Conservation (phyloP, 225 moss, liverwort and hornwort genomes). For the Pseudisothecium myosuroides region DNA sequence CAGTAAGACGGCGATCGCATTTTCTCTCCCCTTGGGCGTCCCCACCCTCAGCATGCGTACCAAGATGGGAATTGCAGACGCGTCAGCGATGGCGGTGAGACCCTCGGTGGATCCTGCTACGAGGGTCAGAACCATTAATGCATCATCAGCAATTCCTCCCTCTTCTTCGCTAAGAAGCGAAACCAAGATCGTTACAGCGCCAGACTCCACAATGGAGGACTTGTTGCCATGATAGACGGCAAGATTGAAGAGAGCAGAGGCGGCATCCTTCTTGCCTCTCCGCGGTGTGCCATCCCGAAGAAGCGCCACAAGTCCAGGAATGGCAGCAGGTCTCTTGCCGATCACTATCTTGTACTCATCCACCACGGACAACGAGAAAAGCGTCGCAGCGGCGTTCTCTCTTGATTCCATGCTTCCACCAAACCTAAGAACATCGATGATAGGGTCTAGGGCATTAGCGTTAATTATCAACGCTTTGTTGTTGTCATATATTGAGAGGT, state of each 20-base stretch:
- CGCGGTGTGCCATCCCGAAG: constrained; percentile 34
- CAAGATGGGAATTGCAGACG: constrained; percentile 35
- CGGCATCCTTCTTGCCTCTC: constrained; percentile 61
- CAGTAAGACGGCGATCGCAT: constrained; percentile 44
- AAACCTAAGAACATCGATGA: constrained; percentile 32
- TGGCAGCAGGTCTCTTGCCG: constrained; percentile 23
- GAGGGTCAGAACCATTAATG: constrained; percentile 54
- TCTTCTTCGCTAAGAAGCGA: constrained; percentile 35
- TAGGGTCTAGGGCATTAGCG: constrained; percentile 37
- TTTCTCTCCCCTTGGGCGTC: constrained; percentile 49
- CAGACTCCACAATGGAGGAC: constrained; percentile 34
- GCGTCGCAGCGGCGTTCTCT: constrained; percentile 66
- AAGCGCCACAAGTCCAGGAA: constrained; percentile 44
- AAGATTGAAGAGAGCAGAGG: constrained; percentile 52
- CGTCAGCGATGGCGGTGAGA: constrained; percentile 31
- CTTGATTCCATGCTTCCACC: constrained; percentile 50
- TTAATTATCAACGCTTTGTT: constrained; percentile 55
- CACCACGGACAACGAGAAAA: constrained; percentile 49
- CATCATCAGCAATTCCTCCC: constrained; percentile 60
- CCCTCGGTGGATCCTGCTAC: constrained; percentile 52
- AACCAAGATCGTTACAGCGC: constrained; percentile 27
- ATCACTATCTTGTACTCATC: constrained; percentile 47
- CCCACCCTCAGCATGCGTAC: constrained; percentile 49
- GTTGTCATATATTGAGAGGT: constrained; percentile 61
- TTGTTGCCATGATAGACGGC: constrained; percentile 60